Evolutionary conservation across 1,139 yeast genomes (phyloP), one percentile per base, ranked within the genome.

Genomic region (Debaryomyces sp.): DNA sequence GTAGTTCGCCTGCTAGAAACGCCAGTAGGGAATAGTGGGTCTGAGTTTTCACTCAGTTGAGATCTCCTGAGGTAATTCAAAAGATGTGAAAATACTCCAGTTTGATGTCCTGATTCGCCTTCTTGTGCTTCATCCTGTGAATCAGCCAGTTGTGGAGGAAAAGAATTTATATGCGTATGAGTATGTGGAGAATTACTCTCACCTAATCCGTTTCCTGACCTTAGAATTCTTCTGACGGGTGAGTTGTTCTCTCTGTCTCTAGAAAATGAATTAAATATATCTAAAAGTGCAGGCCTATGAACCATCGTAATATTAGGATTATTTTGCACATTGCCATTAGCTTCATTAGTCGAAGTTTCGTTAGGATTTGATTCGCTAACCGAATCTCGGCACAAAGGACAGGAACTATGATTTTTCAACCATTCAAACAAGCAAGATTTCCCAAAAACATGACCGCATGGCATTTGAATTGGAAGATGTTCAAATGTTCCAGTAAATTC

Each of bases 391-490:
- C 97, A 90, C 47, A 89, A 70, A 0, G 97, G 97, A 64, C 97
- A 90, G 1, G 89, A 81, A 30, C 81, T 74, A 50, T 86, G 82
- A 42, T 76, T 71, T 51, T 77, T 75, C 46, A 90, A 78, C 97
- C 97, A 90, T 55, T 85, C 87, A 52, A 73, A 77, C 36, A 89
- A 70, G 68, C 97, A 90, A 24, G 78, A 78, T 53, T 81, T 77
- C 4, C 96, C 96, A 70, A 89, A 89, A 0, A 81, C 61, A 61
- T 89, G 96, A 8, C 83, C 83, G 66, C 98, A 92, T 0, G 96
- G 95, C 79, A 92, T 75, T 52, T 78, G 72, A 1, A 87, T 71
- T 0, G 97, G 86, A 7, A 76, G 64, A 64, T 91, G 97, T 7
- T 68, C 63, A 58, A 77, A 83, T 4, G 60, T 66, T 4, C 63